A percentile compares a stretch with the other conserved stretches of the same genome.
Evolutionary conservation across 78 protist species (phyloP).

Genomic region (Planoprotostelium fungivorum): DNA sequence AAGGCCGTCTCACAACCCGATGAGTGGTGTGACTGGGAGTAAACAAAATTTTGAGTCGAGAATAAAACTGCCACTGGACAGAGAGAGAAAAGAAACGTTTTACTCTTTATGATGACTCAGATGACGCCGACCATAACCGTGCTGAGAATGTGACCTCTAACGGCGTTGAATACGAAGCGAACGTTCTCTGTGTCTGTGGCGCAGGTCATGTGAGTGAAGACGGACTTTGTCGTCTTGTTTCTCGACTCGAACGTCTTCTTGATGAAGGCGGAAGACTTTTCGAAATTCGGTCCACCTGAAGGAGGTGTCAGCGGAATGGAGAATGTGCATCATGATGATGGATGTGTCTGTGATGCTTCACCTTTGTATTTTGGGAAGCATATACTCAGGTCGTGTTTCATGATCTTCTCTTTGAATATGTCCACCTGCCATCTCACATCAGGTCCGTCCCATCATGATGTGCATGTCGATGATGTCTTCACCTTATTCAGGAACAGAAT

Average conservation of each 20-base stretch:
- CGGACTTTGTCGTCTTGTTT: slow-evolving; percentile 33
- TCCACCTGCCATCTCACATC: slow-evolving; percentile 14
- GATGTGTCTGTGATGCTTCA: neutral
- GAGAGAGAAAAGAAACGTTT: too few relatives aligned
- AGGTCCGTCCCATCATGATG: neutral
- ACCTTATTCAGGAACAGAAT: slow-evolving; percentile 69
- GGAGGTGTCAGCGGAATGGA: neutral
- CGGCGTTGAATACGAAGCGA: slow-evolving; percentile 71
- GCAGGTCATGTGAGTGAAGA: slow-evolving; percentile 78
- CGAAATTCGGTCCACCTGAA: slow-evolving; percentile 64
- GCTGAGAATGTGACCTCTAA: slow-evolving; percentile 61
- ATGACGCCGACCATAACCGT: neutral
- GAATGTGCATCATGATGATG: neutral
- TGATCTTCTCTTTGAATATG: slow-evolving; percentile 71
- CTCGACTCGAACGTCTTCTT: slow-evolving; percentile 43
- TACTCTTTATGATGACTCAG: too few relatives aligned
- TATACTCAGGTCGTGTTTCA: slow-evolving; percentile 56
- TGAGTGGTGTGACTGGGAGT: neutral
- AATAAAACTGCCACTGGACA: too few relatives aligned
- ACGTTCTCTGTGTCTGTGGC: slow-evolving; percentile 82
- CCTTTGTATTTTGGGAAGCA: slow-evolving; percentile 77
- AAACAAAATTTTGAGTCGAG: too few relatives aligned
- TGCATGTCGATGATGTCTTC: too few relatives aligned
- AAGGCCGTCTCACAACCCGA: neutral
- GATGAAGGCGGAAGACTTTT: slow-evolving; percentile 54